A percentile compares a stretch with the other conserved stretches of the same genome.
These are phyloP conservation scores for Exophiala lecanii-corni DNA, from an alignment of 2,329 filamentous ascomycete species.

Conservation along the genomic window DNA sequence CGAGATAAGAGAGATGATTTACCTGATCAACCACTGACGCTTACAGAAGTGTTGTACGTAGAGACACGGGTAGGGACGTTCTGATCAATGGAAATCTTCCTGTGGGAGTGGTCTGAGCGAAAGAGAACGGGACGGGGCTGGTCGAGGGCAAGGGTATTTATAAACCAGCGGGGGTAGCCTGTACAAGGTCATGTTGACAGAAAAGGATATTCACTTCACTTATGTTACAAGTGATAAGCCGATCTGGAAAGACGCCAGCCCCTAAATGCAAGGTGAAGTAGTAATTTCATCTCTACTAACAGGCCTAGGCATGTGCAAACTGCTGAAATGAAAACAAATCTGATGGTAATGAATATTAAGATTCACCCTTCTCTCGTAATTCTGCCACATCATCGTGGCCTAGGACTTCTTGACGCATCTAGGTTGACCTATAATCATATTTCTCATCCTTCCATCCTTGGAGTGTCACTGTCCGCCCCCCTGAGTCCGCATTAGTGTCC, in stretches of 20 bases:
- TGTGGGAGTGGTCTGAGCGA: not conserved
- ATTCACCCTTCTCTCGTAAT: too few species aligned
- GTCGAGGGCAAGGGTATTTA: constrained; percentile 8
- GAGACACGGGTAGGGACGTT: not conserved
- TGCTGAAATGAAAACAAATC: not conserved
- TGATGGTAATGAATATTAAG: too few species aligned
- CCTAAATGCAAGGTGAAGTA: not conserved
- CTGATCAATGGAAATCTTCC: not conserved
- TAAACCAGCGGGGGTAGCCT: constrained; percentile 2
- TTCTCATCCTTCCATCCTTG: too few species aligned
- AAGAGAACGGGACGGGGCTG: constrained; percentile 3
- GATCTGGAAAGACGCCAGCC: not conserved
- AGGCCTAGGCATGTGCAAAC: not conserved
- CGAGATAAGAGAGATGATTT: not conserved
- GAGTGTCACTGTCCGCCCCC: too few species aligned
- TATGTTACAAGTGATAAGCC: too few species aligned
- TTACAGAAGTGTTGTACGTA: not conserved
- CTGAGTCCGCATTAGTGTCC: too few species aligned
- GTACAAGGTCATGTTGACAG: not conserved
- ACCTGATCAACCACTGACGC: not conserved
- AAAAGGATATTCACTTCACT: too few species aligned
- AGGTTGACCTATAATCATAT: too few species aligned
- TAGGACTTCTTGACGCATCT: too few species aligned
- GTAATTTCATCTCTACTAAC: not conserved
- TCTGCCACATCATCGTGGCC: too few species aligned